Conservation (phyloP, 1,284 basidiomycete genomes). For the Ustilago lituana region DNA sequence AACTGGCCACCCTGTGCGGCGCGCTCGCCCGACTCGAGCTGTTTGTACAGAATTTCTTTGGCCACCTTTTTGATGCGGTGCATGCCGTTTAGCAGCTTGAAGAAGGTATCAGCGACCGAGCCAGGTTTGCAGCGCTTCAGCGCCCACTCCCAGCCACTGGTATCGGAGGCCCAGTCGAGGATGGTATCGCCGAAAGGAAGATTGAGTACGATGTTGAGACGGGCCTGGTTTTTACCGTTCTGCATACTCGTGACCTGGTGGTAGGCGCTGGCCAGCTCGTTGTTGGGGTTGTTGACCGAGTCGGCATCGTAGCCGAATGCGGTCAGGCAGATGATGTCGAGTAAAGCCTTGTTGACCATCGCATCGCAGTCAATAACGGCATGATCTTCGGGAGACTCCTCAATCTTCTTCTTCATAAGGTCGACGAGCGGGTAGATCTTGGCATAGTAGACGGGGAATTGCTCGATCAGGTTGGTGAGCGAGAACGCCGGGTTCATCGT, state of each 20-base stretch:
- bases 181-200: conserved; percentile 49
- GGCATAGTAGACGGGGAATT: conserved; percentile 55
- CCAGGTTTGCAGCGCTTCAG: conserved; percentile 4
- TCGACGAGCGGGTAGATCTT: conserved; percentile 49
- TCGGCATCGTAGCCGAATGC: conserved; percentile 58
- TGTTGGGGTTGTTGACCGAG: conserved; percentile 48
- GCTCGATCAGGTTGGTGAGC: conserved; percentile 49
- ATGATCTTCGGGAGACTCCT: conserved; percentile 27
- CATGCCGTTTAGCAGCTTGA: conserved; percentile 42
- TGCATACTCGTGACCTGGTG: conserved; percentile 57
- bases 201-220: conserved; percentile 55
- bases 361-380: conserved; percentile 53
- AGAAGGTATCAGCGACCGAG: conserved; percentile 1
- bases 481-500: conserved; percentile 60
- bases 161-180: conserved; percentile 24
- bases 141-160: conserved; percentile 14
- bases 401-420: conserved; percentile 43
- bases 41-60: conserved; percentile 50
- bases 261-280: conserved; percentile 60
- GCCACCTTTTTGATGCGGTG: conserved; percentile 50
- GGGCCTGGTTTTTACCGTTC: conserved; percentile 48
- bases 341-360: conserved; percentile 54
- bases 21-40: conserved; percentile 45
- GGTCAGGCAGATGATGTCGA: conserved; percentile 64
- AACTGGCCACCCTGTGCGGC: conserved; percentile 13